These are phyloP conservation scores for Yamadazyma taylorii DNA, from an alignment of 1,139 yeast species.

Conservation along the genomic window DNA sequence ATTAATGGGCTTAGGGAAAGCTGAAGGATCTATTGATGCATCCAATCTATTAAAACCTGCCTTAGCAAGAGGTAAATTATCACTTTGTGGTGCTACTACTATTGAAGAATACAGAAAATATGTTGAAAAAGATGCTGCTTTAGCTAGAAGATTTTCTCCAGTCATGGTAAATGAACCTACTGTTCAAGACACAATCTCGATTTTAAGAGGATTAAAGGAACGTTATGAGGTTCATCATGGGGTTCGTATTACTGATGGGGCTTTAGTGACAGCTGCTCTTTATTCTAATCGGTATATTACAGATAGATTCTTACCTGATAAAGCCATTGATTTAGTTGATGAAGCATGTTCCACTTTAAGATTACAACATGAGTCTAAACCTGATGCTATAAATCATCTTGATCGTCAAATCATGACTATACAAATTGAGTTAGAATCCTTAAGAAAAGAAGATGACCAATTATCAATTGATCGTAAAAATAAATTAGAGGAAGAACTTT, in stretches of 20 bases:
- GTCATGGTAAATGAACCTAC: constrained; percentile 88
- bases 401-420: constrained; percentile 92
- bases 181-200: constrained; percentile 88
- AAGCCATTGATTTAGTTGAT: constrained; percentile 93
- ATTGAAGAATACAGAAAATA: constrained; percentile 83
- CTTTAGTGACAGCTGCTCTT: constrained; percentile 90
- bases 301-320: constrained; percentile 90
- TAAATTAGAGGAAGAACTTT: constrained; percentile 65
- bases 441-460: constrained; percentile 88
- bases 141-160: constrained; percentile 90
- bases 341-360: constrained; percentile 96
- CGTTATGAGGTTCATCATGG: constrained; percentile 97
- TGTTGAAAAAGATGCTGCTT: constrained; percentile 89
- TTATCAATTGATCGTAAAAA: constrained; percentile 72
- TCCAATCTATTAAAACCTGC: constrained; percentile 92
- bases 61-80: constrained; percentile 86
- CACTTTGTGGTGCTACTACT: constrained; percentile 96
- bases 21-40: constrained; percentile 96
- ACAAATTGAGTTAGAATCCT: constrained; percentile 89
- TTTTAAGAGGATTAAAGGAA: constrained; percentile 89
- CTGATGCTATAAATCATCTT: constrained; percentile 86
- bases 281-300: constrained; percentile 89
- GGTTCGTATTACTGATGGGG: constrained; percentile 91
- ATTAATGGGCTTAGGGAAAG: constrained; percentile 87
- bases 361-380: constrained; percentile 94